A percentile compares a stretch with the other conserved stretches of the same genome.
Evolutionary conservation across 2,329 filamentous ascomycete genomes (phyloP).

Genomic region (Podosphaera leucotricha): DNA sequence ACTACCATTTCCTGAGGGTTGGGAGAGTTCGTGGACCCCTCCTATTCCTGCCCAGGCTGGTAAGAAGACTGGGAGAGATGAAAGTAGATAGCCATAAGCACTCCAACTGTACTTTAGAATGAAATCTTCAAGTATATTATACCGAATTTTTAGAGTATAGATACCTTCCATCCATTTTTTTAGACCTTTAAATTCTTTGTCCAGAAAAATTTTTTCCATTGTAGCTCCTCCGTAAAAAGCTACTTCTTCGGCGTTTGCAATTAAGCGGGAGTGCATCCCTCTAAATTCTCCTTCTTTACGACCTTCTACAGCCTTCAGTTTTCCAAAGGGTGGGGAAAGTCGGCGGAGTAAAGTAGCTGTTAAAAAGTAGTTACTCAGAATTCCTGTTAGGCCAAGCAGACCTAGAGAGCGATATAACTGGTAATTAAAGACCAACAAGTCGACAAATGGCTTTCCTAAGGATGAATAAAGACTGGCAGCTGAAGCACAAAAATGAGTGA

Average conservation of each 20-base stretch:
- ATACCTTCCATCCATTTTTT: too few species aligned
- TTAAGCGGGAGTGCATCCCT: conserved; percentile 80
- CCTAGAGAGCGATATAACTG: conserved; percentile 87
- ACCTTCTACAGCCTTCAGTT: conserved; percentile 92
- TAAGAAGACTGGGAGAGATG: conserved; percentile 92
- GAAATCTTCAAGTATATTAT: conserved; percentile 36
- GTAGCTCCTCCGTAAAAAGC: conserved; percentile 81
- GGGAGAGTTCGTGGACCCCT: too few species aligned
- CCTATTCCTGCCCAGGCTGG: too few species aligned
- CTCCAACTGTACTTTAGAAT: conserved; percentile 99
- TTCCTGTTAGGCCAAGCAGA: conserved; percentile 64
- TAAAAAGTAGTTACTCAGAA: too few species aligned
- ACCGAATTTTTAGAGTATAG: background rate
- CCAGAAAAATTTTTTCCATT: conserved; percentile 83
- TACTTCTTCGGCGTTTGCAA: conserved; percentile 89
- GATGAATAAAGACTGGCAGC: conserved; percentile 91
- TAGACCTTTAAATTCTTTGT: too few species aligned
- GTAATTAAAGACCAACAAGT: conserved; percentile 95
- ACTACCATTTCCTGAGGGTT: too few species aligned
- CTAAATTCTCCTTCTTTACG: conserved; percentile 86
- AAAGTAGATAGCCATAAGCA: conserved; percentile 70
- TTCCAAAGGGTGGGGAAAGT: conserved; percentile 83
- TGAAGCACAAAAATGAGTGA: conserved; percentile 88
- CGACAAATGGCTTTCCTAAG: conserved; percentile 75
- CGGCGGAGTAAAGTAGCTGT: conserved; percentile 1